A percentile compares a stretch with the other conserved stretches of the same genome.
Evolutionary conservation across 108 stramenopile genomes (phyloP).

Genomic region (Halocafeteria seosinensis): DNA sequence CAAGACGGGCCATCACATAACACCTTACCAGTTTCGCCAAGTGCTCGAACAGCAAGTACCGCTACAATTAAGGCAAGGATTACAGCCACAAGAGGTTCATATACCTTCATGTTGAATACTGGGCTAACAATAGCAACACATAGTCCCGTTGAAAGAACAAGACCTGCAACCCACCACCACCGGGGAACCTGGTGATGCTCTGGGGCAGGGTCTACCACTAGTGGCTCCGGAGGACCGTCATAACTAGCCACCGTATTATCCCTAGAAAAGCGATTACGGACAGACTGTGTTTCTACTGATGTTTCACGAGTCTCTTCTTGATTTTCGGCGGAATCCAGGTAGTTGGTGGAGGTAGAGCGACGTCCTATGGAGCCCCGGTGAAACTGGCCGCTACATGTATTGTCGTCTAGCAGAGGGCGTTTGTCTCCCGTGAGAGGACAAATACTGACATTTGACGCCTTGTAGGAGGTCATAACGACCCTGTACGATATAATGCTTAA

Average conservation of each 20-base stretch:
- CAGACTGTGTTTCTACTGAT: not conserved
- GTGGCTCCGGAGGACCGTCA: too few species aligned
- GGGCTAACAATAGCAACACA: not conserved
- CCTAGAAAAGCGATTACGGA: not conserved
- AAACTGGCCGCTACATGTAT: too few species aligned
- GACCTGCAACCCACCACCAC: not conserved
- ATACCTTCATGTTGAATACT: not conserved
- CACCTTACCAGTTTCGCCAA: not conserved
- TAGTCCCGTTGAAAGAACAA: not conserved
- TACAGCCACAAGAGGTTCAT: not conserved
- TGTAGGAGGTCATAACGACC: not conserved
- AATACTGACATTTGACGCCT: too few species aligned
- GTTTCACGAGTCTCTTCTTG: not conserved
- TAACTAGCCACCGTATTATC: not conserved
- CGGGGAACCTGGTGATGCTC: not conserved
- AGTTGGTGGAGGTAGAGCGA: too few species aligned
- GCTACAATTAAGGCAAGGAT: not conserved
- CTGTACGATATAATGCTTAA: not conserved
- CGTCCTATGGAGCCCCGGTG: too few species aligned
- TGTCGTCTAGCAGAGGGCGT: not conserved
- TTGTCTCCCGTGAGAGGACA: too few species aligned
- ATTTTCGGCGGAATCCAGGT: too few species aligned
- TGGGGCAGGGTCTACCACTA: too few species aligned
- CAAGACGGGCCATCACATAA: too few species aligned
- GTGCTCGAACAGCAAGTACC: not conserved